These are phyloP conservation scores for Aspergillus sp. DNA, from an alignment of 2,329 filamentous ascomycete species.

Conservation along the genomic window DNA sequence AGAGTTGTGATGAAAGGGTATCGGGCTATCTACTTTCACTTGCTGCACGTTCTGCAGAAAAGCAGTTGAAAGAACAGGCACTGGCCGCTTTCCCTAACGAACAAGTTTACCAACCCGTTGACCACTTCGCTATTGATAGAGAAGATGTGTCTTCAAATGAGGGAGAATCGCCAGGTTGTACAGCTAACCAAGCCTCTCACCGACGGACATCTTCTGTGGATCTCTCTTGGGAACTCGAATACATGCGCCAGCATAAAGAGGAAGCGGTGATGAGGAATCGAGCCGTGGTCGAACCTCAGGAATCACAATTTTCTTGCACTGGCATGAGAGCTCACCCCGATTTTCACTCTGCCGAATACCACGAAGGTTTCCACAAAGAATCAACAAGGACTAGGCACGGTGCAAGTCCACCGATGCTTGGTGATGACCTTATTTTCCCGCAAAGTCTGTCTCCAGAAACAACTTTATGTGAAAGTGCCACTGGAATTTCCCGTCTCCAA, in stretches of 20 bases:
- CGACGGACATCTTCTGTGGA: constrained; percentile 42
- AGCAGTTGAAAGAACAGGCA: constrained; percentile 66
- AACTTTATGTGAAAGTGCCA: constrained; percentile 77
- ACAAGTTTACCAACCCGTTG: constrained; percentile 40
- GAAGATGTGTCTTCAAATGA: constrained; percentile 32
- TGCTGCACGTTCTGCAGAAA: constrained; percentile 73
- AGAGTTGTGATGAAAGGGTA: constrained; percentile 70
- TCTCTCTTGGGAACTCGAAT: constrained; percentile 67
- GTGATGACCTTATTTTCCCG: constrained; percentile 73
- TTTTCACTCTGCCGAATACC: constrained; percentile 9
- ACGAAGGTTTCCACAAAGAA: constrained; percentile 3
- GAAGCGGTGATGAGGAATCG: constrained; percentile 48
- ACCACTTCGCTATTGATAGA: constrained; percentile 42
- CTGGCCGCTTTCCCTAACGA: constrained; percentile 48
- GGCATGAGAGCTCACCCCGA: neutral
- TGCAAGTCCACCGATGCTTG: constrained; percentile 79
- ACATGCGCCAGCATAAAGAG: constrained; percentile 75
- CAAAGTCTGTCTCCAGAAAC: constrained; percentile 77
- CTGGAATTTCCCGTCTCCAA: constrained; percentile 52
- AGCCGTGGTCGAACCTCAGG: constrained; percentile 26
- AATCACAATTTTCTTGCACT: constrained; percentile 20
- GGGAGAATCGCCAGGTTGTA: constrained; percentile 10
- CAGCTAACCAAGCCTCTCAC: constrained; percentile 15
- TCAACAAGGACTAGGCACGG: constrained; percentile 54
- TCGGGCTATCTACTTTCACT: constrained; percentile 73